Percentiles rank a stretch among this genome's conserved stretches.
These are phyloP conservation scores for Claviceps pazoutovae DNA, from an alignment of 2,329 filamentous ascomycete species.

Conservation along the genomic window DNA sequence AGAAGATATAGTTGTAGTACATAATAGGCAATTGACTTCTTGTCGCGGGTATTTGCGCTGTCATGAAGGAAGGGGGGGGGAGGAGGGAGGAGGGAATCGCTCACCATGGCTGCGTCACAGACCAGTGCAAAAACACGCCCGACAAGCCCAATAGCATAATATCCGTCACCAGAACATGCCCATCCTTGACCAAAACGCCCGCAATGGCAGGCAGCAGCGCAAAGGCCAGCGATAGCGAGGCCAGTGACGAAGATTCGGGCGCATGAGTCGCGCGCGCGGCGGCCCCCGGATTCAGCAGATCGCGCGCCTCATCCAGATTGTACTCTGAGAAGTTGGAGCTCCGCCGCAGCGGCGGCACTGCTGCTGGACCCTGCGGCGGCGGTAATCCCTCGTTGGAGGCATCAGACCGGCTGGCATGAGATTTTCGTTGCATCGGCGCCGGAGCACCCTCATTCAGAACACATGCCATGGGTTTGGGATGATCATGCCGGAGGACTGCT, in stretches of 20 bases:
- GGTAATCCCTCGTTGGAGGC: slow-evolving; percentile 14
- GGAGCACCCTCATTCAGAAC: slow-evolving; percentile 17
- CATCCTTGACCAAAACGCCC: slow-evolving; percentile 73
- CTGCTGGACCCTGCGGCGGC: neutral
- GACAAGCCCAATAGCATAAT: slow-evolving; percentile 66
- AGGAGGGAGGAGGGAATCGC: slow-evolving; percentile 10
- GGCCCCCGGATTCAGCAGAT: slow-evolving; percentile 44
- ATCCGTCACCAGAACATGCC: slow-evolving; percentile 71
- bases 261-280: slow-evolving; percentile 22
- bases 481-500: slow-evolving; percentile 17
- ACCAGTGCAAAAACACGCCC: slow-evolving; percentile 84
- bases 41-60: too few species aligned
- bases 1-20: too few species aligned
- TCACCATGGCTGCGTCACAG: slow-evolving; percentile 78
- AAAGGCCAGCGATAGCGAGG: slow-evolving; percentile 68
- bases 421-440: slow-evolving; percentile 8
- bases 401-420: slow-evolving; percentile 12
- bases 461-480: slow-evolving; percentile 21
- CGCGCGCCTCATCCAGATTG: slow-evolving; percentile 54
- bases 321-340: slow-evolving; percentile 70
- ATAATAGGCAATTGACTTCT: too few species aligned
- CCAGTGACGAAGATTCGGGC: slow-evolving; percentile 53
- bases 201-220: slow-evolving; percentile 77
- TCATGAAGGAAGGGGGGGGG: too few species aligned
- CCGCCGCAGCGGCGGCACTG: slow-evolving; percentile 38